Conservation (phyloP, 176 grass and related monocot species). For the Eragrostis nindensis region DNA sequence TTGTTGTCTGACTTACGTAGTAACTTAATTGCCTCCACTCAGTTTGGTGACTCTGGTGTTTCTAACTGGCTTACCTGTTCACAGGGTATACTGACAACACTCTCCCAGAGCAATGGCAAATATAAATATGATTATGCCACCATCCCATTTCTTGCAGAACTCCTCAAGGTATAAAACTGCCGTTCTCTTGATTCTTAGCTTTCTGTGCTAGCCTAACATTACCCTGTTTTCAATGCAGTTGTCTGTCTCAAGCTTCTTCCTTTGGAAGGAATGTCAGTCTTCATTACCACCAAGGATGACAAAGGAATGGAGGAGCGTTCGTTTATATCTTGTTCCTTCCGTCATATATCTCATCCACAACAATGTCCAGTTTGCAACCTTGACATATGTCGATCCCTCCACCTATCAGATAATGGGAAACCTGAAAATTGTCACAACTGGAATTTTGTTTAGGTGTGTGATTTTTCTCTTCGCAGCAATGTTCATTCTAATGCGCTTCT, state of each 20-base stretch:
- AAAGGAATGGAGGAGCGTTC: slow-evolving; percentile 83
- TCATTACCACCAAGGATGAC: slow-evolving; percentile 80
- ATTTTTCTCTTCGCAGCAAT: slow-evolving; percentile 16
- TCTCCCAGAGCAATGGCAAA: slow-evolving; percentile 84
- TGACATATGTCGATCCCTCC: slow-evolving; percentile 93
- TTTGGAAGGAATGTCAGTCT: slow-evolving; percentile 84
- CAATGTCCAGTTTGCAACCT: slow-evolving; percentile 91
- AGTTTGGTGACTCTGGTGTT: background rate
- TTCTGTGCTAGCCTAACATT: slow-evolving; percentile 31
- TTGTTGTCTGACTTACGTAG: slow-evolving; percentile 19
- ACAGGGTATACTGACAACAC: slow-evolving; percentile 93
- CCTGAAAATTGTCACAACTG: slow-evolving; percentile 98
- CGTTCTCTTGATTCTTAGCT: slow-evolving; percentile 19
- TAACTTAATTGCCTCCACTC: background rate
- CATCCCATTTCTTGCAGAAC: slow-evolving; percentile 90
- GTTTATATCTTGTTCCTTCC: slow-evolving; percentile 81
- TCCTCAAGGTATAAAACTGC: slow-evolving; percentile 69
- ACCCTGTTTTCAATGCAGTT: slow-evolving; percentile 55
- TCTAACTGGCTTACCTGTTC: slow-evolving; percentile 31
- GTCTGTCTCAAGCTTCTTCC: slow-evolving; percentile 74
- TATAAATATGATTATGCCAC: slow-evolving; percentile 94
- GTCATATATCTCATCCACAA: slow-evolving; percentile 96
- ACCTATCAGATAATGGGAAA: slow-evolving; percentile 99
- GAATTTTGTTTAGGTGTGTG: slow-evolving; percentile 86
- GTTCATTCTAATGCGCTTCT: slow-evolving; percentile 19